Evolutionary conservation across 2,329 filamentous ascomycete genomes (phyloP).

Genomic region (Raffaelea ambrosiae): DNA sequence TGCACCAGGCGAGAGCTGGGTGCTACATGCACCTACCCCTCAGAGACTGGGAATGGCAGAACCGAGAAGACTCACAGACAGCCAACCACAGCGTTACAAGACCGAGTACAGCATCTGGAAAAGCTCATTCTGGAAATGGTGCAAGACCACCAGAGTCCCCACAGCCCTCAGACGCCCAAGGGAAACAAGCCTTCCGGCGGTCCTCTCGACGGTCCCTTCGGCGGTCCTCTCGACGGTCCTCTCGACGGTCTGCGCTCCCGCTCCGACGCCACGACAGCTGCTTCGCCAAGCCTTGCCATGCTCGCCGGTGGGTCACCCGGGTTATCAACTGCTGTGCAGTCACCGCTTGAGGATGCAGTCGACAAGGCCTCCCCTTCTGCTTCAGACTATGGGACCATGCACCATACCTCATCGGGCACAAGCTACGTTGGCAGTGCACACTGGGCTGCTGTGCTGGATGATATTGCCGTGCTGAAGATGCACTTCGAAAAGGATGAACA

Average conservation of each 20-base stretch:
- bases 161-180: too few relatives aligned
- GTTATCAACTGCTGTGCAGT: background rate
- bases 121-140: constrained; percentile 2
- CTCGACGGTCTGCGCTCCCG: too few relatives aligned
- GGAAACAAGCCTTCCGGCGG: too few relatives aligned
- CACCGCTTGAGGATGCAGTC: background rate
- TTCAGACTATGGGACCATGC: constrained; percentile 2
- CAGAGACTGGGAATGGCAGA: background rate
- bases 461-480: constrained; percentile 3
- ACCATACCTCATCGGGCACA: background rate
- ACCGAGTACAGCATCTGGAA: constrained; percentile 1
- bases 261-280: background rate
- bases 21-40: background rate
- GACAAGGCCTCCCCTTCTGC: background rate
- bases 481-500: constrained; percentile 2
- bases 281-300: background rate
- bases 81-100: background rate
- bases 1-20: background rate
- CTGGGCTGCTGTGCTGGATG: constrained; percentile 4
- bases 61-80: background rate
- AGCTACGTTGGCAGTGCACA: constrained; percentile 4
- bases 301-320: background rate
- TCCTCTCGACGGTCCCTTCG: too few relatives aligned
- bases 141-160: background rate
- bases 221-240: too few relatives aligned